These are phyloP conservation scores for Globisporangium heterothallicum DNA, from an alignment of 352 stramenopile species.

Conservation along the genomic window DNA sequence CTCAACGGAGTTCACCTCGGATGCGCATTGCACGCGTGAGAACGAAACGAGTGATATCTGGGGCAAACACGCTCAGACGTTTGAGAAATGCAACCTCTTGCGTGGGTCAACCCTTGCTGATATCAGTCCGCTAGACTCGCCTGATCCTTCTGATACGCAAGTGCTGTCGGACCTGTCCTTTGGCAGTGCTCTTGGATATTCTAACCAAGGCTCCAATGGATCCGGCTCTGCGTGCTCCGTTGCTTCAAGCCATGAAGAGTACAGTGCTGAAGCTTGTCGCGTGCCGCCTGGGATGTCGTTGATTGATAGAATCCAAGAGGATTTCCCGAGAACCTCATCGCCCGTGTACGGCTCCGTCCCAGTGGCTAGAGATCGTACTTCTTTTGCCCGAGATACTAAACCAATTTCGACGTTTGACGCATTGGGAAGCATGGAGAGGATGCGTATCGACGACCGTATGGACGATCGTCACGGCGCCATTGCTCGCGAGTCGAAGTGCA, in stretches of 20 bases:
- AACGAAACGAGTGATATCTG: slow-evolving; percentile 6
- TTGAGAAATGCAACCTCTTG: slow-evolving; percentile 8
- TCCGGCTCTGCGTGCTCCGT: slow-evolving; percentile 16
- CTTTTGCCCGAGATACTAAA: slow-evolving; percentile 1
- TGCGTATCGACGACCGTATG: slow-evolving; percentile 7
- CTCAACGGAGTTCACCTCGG: not conserved
- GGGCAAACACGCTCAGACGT: slow-evolving; percentile 1
- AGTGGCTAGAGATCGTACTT: slow-evolving; percentile 5
- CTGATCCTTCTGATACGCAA: slow-evolving; percentile 23
- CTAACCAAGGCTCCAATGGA: slow-evolving; percentile 16
- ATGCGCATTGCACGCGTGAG: not conserved
- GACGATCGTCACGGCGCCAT: not conserved
- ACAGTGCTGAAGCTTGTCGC: slow-evolving; percentile 14
- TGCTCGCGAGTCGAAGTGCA: not conserved
- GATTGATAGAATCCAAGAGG: slow-evolving; percentile 75
- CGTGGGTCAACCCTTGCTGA: not conserved
- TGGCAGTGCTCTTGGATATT: slow-evolving; percentile 15
- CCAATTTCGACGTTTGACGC: not conserved
- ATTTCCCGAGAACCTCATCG: slow-evolving; percentile 69
- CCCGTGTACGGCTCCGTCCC: slow-evolving; percentile 36
- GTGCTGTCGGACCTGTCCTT: slow-evolving; percentile 19
- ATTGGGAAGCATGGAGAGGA: not conserved
- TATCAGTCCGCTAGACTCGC: slow-evolving; percentile 22
- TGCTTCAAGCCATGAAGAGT: slow-evolving; percentile 19
- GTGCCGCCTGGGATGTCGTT: slow-evolving; percentile 43